Percentiles rank a stretch among this genome's conserved stretches.
Conservation (phyloP, 2,329 filamentous ascomycete species). For the Ceratocystis albifundus region DNA sequence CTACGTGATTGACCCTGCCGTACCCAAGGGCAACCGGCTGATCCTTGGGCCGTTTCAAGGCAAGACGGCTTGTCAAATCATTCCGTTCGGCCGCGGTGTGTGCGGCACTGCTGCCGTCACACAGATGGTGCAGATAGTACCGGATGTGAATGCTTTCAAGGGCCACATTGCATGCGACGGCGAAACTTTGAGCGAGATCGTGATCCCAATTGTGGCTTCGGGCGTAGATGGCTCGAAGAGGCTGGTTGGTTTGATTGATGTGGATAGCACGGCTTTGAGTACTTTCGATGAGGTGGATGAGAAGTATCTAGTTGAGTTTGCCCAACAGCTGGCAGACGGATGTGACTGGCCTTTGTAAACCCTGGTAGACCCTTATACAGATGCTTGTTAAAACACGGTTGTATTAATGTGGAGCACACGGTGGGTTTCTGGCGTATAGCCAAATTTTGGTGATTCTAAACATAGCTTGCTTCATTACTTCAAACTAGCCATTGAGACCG, state of each 20-base stretch:
- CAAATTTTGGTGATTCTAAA: background rate
- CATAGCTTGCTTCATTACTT: background rate
- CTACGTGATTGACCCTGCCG: slow-evolving; percentile 49
- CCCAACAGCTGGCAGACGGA: slow-evolving; percentile 43
- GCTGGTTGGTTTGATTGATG: slow-evolving; percentile 64
- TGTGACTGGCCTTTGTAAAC: slow-evolving; percentile 49
- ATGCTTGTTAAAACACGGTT: background rate
- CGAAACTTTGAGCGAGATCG: slow-evolving; percentile 66
- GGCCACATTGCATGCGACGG: slow-evolving; percentile 76
- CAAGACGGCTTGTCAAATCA: slow-evolving; percentile 68
- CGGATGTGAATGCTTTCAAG: slow-evolving; percentile 61
- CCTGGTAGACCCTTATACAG: slow-evolving; percentile 14
- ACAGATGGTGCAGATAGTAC: slow-evolving; percentile 51
- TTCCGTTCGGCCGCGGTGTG: slow-evolving; percentile 60
- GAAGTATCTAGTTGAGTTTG: slow-evolving; percentile 54
- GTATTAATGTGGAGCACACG: background rate
- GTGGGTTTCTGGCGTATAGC: background rate
- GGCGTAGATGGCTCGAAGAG: slow-evolving; percentile 30
- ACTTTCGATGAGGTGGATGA: slow-evolving; percentile 62
- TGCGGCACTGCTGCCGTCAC: slow-evolving; percentile 58
- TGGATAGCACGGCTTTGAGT: slow-evolving; percentile 57
- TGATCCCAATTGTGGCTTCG: slow-evolving; percentile 54
- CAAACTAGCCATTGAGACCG: too few species aligned
- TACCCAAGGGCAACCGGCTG: slow-evolving; percentile 38
- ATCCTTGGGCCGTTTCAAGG: slow-evolving; percentile 73